Evolutionary conservation across 257 asterid genomes (phyloP).

Genomic region (Solanum etuberosum): DNA sequence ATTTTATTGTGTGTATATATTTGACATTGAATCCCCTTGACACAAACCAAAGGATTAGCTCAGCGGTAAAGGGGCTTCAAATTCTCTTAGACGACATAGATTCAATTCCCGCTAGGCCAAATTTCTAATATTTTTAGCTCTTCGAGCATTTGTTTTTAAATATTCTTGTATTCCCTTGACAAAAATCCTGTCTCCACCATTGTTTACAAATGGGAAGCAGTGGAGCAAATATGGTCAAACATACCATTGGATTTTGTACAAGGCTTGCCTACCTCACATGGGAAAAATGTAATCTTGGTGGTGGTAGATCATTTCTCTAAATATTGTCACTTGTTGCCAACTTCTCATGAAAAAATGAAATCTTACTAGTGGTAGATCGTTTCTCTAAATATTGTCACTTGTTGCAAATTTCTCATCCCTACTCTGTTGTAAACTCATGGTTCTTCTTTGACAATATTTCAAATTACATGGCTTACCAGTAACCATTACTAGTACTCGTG

Average conservation of each 20-base stretch:
- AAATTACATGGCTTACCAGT: not conserved
- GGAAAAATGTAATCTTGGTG: not conserved
- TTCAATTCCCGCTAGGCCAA: not conserved
- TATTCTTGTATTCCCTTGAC: not conserved
- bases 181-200: not conserved
- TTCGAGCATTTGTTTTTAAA: not conserved
- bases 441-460: not conserved
- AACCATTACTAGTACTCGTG: not conserved
- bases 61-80: not conserved
- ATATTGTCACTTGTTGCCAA: not conserved
- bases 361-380: not conserved
- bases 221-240: not conserved
- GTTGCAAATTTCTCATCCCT: not conserved
- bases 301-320: not conserved
- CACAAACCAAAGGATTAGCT: not conserved
- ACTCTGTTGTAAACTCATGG: not conserved
- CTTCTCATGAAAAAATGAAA: not conserved
- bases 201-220: not conserved
- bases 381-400: not conserved
- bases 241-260: not conserved
- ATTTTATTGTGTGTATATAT: not conserved
- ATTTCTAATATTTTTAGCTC: not conserved
- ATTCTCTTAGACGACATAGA: not conserved
- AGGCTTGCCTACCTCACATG: not conserved
- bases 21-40: not conserved